A percentile compares a stretch with the other conserved stretches of the same genome.
Conservation (phyloP, 352 stramenopile genomes). For the Saprolegnia parasitica region DNA sequence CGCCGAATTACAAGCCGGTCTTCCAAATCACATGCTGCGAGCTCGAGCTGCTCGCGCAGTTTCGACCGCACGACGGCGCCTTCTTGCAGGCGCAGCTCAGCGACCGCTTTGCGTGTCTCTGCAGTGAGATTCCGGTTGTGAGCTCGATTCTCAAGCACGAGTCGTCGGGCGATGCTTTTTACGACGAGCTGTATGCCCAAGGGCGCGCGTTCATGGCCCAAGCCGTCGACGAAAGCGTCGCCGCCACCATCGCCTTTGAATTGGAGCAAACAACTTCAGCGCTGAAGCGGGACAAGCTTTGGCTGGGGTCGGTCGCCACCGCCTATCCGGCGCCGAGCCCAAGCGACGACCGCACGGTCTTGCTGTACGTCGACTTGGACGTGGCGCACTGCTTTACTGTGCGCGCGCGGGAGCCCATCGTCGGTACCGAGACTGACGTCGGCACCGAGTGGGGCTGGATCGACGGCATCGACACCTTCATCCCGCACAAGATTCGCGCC, state of each 20-base stretch:
- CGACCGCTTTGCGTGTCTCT: conserved; percentile 34
- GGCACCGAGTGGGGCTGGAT: conserved; percentile 22
- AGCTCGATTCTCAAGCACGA: conserved; percentile 34
- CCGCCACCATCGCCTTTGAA: background rate
- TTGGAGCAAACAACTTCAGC: background rate
- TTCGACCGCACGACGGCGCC: conserved; percentile 36
- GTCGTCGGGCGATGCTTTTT: background rate
- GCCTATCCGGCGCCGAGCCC: background rate
- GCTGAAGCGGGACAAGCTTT: conserved; percentile 5
- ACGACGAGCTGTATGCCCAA: background rate
- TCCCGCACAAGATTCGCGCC: background rate
- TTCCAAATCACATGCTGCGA: conserved; percentile 38
- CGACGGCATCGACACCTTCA: conserved; percentile 24
- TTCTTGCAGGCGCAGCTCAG: conserved; percentile 33
- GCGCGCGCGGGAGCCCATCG: background rate
- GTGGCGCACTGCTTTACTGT: conserved; percentile 64
- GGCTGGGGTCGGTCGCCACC: background rate
- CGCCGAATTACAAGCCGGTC: conserved; percentile 26
- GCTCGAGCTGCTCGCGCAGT: conserved; percentile 33
- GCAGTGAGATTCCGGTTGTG: conserved; percentile 43
- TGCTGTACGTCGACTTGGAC: conserved; percentile 67
- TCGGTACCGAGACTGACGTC: background rate
- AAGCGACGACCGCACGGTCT: conserved; percentile 23
- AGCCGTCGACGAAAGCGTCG: conserved; percentile 19
- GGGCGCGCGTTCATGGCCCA: background rate